Conservation (phyloP, 1,284 basidiomycete genomes). For the Pseudozyma flocculosa region DNA sequence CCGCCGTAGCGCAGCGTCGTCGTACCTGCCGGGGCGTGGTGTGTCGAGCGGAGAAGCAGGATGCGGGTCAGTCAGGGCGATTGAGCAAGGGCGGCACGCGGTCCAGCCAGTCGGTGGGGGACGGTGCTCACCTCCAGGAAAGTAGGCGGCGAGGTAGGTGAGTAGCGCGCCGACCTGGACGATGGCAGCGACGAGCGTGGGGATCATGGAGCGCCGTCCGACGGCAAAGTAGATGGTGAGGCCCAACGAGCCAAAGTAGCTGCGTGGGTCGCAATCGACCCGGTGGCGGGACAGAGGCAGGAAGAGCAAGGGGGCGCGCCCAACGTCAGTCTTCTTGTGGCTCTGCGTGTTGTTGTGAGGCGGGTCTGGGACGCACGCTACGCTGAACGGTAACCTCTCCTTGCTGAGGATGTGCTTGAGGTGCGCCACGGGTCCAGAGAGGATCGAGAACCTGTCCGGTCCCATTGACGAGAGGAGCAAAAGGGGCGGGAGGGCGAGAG, state of each 20-base stretch:
- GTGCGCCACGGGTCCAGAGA: constrained; percentile 53
- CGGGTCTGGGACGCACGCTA: constrained; percentile 39
- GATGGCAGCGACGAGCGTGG: constrained; percentile 45
- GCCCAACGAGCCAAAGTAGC: constrained; percentile 48
- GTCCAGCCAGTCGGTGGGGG: too few species aligned
- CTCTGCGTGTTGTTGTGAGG: too few species aligned
- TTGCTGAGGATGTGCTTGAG: constrained; percentile 50
- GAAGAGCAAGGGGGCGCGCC: too few species aligned
- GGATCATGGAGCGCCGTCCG: constrained; percentile 46
- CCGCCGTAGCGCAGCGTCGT: constrained; percentile 54
- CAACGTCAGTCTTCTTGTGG: too few species aligned
- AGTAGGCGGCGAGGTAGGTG: constrained; percentile 54
- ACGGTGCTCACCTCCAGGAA: constrained; percentile 40
- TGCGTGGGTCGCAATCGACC: constrained; percentile 1
- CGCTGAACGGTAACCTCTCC: constrained; percentile 67
- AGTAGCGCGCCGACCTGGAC: constrained; percentile 49
- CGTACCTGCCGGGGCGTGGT: too few species aligned
- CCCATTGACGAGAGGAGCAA: background rate
- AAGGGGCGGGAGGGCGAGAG: background rate
- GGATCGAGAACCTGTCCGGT: constrained; percentile 45
- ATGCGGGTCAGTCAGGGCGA: too few species aligned
- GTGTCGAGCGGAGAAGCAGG: too few species aligned
- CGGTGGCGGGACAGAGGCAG: too few species aligned
- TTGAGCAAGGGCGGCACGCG: too few species aligned
- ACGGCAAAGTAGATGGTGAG: constrained; percentile 57